Base-by-base conservation (phyloP, 148 eudicot species). In the Dianthus caryophyllus region DNA sequence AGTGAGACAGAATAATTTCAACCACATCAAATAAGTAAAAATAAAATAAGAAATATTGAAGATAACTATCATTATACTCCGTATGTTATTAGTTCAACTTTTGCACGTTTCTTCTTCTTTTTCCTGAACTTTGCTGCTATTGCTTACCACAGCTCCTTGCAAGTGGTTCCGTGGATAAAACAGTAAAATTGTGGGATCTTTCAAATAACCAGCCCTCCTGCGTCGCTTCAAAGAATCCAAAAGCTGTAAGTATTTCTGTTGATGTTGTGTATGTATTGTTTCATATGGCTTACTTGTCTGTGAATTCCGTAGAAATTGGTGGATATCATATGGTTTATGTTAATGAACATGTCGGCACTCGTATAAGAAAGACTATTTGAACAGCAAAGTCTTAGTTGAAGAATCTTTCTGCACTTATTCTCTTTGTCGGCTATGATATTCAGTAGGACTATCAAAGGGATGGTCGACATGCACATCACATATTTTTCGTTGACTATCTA, bases 121-220 rank as follows among this genome's bases (percentile, higher is more conserved):
- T 27, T 38, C 25, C 47, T 55, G 80, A 13, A 76, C 67, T 73
- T 72, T 51, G 31, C 27, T 61, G 50, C 26, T 67, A 22, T 50
- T 60, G 50, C 21, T 71, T 76, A 47, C 61, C 49, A 30, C 78
- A 90, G 97, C 79, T 90, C 68, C 80, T 90, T 78, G 97, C 97
- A 64, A 87, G 94, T 62, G 93, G 97, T 53, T 90, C 97, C 18
- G 80, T 75, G 22, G 97, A 90, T 81, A 87, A 90, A 80, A 87
- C 65, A 78, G 97, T 90, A 20, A 90, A 90, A 70, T 72, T 90
- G 20, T 90, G 97, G 97, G 94, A 90, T 76, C 67, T 90, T 71
- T 82, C 97, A 21, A 78, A 84, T 65, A 79, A 84, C 68, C 81
- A 83, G 71, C 93, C 96, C 41, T 83, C 90, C 2, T 85, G 93